These are phyloP conservation scores for Fusarium sp. DNA, from an alignment of 2,329 filamentous ascomycete genomes.

Conservation along the genomic window DNA sequence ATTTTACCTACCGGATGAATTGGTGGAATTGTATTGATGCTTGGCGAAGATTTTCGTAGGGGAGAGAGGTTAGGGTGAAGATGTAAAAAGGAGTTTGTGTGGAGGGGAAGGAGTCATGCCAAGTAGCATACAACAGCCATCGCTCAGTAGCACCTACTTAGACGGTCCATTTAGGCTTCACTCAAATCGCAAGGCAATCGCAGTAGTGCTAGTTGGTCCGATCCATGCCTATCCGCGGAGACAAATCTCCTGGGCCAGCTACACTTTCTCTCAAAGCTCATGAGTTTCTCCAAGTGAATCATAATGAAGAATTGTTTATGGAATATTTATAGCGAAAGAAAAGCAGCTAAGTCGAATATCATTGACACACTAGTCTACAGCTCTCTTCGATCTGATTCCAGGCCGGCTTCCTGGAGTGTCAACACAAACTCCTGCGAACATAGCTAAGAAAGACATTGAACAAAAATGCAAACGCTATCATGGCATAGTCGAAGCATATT, in stretches of 20 bases:
- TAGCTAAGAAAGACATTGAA: not conserved
- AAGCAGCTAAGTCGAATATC: no score
- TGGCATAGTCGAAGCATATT: not conserved
- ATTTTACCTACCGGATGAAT: slow-evolving; percentile 10
- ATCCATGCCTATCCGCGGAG: not conserved
- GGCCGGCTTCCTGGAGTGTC: not conserved
- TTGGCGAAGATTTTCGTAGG: slow-evolving; percentile 37
- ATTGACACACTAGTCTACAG: not conserved
- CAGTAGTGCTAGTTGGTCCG: not conserved
- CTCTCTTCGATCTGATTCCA: not conserved
- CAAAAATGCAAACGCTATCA: not conserved
- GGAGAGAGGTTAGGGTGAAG: slow-evolving; percentile 24
- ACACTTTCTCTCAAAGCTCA: not conserved
- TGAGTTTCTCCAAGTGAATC: not conserved
- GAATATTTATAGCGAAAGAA: not conserved
- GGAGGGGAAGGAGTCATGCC: slow-evolving; percentile 40
- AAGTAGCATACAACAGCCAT: not conserved
- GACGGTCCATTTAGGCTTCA: no score
- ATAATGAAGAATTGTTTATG: not conserved
- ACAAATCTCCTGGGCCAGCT: not conserved
- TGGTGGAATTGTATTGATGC: slow-evolving; percentile 36
- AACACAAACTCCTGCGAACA: not conserved
- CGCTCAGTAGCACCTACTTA: not conserved
- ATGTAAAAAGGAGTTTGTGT: slow-evolving; percentile 1
- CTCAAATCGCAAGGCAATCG: not conserved